Conservation (phyloP, 2,329 filamentous ascomycete genomes). For the Arthrobotrys iridis region DNA sequence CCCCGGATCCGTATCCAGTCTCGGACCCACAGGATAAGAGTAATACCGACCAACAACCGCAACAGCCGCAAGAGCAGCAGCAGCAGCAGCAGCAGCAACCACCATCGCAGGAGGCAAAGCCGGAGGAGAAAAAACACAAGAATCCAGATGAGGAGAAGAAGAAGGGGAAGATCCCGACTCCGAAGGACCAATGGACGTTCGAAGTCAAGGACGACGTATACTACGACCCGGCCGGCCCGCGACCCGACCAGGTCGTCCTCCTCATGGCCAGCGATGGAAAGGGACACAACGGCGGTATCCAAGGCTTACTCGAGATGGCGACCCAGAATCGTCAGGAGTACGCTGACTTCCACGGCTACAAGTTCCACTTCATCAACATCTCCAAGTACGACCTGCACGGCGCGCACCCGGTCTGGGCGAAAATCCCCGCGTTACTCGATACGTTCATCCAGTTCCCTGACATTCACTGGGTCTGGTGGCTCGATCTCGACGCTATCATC, state of each 20-base stretch:
- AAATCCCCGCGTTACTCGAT: slow-evolving; percentile 62
- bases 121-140: slow-evolving; percentile 19
- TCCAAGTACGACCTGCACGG: slow-evolving; percentile 61
- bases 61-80: background rate
- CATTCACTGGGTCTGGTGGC: slow-evolving; percentile 63
- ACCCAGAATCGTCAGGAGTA: slow-evolving; percentile 61
- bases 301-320: slow-evolving; percentile 60
- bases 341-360: slow-evolving; percentile 61
- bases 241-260: slow-evolving; percentile 61
- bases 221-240: slow-evolving; percentile 59
- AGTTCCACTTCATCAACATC: slow-evolving; percentile 62
- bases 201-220: slow-evolving; percentile 58
- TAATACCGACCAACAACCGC: background rate
- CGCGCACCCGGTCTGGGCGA: slow-evolving; percentile 61
- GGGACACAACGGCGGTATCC: slow-evolving; percentile 62
- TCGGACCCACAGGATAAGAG: slow-evolving; percentile 34
- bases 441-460: slow-evolving; percentile 61
- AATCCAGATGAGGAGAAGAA: slow-evolving; percentile 46
- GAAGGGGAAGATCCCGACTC: slow-evolving; percentile 35
- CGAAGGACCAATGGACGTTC: slow-evolving; percentile 53
- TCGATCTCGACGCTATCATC: slow-evolving; percentile 63
- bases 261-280: slow-evolving; percentile 62
- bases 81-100: background rate
- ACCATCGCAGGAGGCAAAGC: background rate
- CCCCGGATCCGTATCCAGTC: slow-evolving; percentile 40